Percentiles rank a stretch among this genome's conserved stretches.
Evolutionary conservation across 2,329 filamentous ascomycete species (phyloP).

Genomic region (Trichoderma pleuroti): DNA sequence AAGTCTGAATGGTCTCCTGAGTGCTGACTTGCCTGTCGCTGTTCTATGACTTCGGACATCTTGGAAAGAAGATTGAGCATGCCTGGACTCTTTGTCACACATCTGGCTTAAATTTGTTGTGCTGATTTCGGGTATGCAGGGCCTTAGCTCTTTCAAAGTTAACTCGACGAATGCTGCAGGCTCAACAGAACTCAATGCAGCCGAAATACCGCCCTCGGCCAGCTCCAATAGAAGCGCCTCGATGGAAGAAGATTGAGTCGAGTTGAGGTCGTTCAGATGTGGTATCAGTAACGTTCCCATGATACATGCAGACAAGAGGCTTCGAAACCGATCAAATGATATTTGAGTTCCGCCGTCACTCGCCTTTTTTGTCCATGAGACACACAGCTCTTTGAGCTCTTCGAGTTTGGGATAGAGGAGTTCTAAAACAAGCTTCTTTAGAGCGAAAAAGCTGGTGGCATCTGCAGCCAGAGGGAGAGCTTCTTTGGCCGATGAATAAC

Average conservation of each 20-base stretch:
- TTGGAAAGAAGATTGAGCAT: conserved; percentile 44
- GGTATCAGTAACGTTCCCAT: conserved; percentile 46
- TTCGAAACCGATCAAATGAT: conserved; percentile 51
- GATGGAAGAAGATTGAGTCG: conserved; percentile 47
- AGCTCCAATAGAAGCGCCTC: conserved; percentile 42
- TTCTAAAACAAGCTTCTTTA: conserved; percentile 52
- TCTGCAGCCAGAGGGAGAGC: conserved; percentile 29
- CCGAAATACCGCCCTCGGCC: conserved; percentile 39
- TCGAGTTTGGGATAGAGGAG: conserved; percentile 52
- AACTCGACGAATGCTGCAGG: conserved; percentile 44
- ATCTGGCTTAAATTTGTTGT: conserved; percentile 38
- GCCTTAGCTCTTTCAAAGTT: conserved; percentile 43
- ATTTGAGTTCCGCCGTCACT: conserved; percentile 47
- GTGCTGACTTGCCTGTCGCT: conserved; percentile 24
- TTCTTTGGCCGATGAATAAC: conserved; percentile 10
- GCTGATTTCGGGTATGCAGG: conserved; percentile 45
- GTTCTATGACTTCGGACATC: conserved; percentile 32
- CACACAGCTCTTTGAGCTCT: conserved; percentile 45
- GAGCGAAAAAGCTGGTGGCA: conserved; percentile 36
- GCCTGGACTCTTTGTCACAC: conserved; percentile 36
- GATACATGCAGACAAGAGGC: conserved; percentile 48
- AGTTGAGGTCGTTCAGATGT: conserved; percentile 45
- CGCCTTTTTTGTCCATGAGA: conserved; percentile 45
- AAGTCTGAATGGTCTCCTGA: conserved; percentile 43
- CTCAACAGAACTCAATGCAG: conserved; percentile 43